phyloP scores from a whole-genome alignment of 495 filamentous ascomycete genomes.

The Hypomontagnella monticulosa region DNA sequence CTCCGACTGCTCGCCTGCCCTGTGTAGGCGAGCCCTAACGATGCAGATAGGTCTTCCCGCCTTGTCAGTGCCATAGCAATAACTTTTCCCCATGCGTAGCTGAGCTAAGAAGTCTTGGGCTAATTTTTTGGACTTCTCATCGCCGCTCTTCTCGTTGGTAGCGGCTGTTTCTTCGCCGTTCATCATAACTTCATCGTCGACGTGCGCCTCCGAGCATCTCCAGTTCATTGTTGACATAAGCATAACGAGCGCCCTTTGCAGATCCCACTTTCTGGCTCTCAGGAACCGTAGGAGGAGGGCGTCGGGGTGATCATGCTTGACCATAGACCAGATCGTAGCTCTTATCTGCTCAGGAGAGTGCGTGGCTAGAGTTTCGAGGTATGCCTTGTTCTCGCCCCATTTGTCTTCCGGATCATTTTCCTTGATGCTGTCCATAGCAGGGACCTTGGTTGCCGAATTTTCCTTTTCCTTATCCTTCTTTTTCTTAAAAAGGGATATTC shows the following conservation, averaged over 20 bases:
- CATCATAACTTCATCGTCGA: constrained; percentile 85
- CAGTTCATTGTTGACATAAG: constrained; percentile 93
- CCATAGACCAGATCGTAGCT: constrained; percentile 90
- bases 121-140: constrained; percentile 68
- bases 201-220: constrained; percentile 81
- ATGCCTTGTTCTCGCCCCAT: constrained; percentile 89
- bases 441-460: constrained; percentile 41
- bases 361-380: constrained; percentile 78
- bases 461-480: constrained; percentile 68
- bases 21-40: constrained; percentile 84
- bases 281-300: constrained; percentile 87
- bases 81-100: constrained; percentile 92
- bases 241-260: constrained; percentile 94
- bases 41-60: constrained; percentile 87
- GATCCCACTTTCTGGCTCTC: constrained; percentile 94
- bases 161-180: constrained; percentile 77
- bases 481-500: constrained; percentile 70
- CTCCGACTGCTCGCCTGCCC: constrained; percentile 81
- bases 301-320: constrained; percentile 95
- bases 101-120: constrained; percentile 86
- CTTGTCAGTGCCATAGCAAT: constrained; percentile 87
- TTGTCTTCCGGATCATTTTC: constrained; percentile 81
- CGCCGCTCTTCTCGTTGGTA: constrained; percentile 64
- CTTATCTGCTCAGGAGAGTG: constrained; percentile 82
- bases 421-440: constrained; percentile 49